These are phyloP conservation scores for Cercospora brassicicola DNA, from an alignment of 2,329 filamentous ascomycete genomes.

Conservation along the genomic window DNA sequence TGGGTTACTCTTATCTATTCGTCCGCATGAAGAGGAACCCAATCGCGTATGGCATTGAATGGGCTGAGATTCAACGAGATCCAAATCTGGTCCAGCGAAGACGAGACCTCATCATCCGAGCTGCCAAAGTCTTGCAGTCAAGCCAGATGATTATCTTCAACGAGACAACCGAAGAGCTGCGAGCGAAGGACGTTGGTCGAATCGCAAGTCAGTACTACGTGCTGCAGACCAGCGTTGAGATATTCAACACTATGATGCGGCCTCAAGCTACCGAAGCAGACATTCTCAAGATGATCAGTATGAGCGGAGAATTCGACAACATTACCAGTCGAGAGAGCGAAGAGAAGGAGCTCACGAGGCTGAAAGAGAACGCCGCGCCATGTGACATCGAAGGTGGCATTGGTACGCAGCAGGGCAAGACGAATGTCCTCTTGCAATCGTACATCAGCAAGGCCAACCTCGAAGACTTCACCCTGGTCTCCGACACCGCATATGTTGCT, in stretches of 20 bases:
- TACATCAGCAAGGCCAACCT: conserved; percentile 86
- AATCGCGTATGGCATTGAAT: conserved; percentile 91
- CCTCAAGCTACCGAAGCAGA: conserved; percentile 85
- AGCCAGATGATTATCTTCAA: conserved; percentile 99
- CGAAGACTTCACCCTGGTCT: conserved; percentile 90
- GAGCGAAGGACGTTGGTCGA: conserved; percentile 90
- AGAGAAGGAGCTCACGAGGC: conserved; percentile 75
- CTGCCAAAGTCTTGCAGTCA: conserved; percentile 80
- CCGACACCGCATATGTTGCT: conserved; percentile 90
- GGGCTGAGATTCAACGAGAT: conserved; percentile 84
- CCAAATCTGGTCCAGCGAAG: conserved; percentile 82
- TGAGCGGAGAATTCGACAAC: conserved; percentile 97
- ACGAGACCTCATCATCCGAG: conserved; percentile 81
- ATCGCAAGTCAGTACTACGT: conserved; percentile 99
- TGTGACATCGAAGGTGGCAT: conserved; percentile 74
- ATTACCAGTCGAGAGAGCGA: conserved; percentile 90
- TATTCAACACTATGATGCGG: conserved; percentile 95
- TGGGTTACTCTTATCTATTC: conserved; percentile 96
- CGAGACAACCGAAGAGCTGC: conserved; percentile 85
- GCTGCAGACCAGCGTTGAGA: conserved; percentile 85
- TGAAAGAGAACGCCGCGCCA: conserved; percentile 69
- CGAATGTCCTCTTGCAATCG: conserved; percentile 89
- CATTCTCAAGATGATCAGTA: conserved; percentile 91
- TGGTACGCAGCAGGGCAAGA: conserved; percentile 77
- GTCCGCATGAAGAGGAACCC: conserved; percentile 94